These are phyloP conservation scores for Diaporthe sp. DNA, from an alignment of 2,329 filamentous ascomycete genomes.

Conservation along the genomic window DNA sequence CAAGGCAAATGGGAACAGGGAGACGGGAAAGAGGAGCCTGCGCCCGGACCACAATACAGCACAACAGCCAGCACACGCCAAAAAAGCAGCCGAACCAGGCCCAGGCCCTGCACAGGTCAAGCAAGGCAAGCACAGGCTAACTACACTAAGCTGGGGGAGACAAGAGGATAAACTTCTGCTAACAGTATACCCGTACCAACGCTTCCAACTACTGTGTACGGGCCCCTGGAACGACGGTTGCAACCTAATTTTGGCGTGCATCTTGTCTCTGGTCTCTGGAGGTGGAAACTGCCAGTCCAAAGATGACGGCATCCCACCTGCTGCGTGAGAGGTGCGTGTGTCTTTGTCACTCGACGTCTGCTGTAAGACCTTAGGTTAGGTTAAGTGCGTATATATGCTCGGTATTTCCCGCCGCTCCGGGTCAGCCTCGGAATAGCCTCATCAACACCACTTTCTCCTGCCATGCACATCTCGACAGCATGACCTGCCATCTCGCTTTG, in stretches of 20 bases:
- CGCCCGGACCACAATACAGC: slow-evolving; percentile 5
- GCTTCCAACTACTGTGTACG: slow-evolving; percentile 12
- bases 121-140: neutral
- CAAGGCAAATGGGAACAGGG: neutral
- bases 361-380: neutral
- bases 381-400: neutral
- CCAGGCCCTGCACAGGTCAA: neutral
- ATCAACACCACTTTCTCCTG: neutral
- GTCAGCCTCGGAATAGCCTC: slow-evolving; percentile 2
- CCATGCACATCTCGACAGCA: neutral
- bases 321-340: no score
- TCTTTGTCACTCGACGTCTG: no score
- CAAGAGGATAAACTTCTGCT: neutral
- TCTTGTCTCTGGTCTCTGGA: neutral
- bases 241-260: slow-evolving; percentile 12
- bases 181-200: no score
- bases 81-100: neutral
- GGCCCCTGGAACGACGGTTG: slow-evolving; percentile 2
- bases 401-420: neutral
- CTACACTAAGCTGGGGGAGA: neutral
- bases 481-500: slow-evolving; percentile 7
- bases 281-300: neutral
- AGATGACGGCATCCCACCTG: slow-evolving; percentile 20
- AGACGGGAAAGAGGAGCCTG: neutral
- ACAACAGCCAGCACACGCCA: neutral